Evolutionary conservation across 352 stramenopile species (phyloP), one percentile per base, ranked within the genome.

Genomic region (Phytopythium montanum): DNA sequence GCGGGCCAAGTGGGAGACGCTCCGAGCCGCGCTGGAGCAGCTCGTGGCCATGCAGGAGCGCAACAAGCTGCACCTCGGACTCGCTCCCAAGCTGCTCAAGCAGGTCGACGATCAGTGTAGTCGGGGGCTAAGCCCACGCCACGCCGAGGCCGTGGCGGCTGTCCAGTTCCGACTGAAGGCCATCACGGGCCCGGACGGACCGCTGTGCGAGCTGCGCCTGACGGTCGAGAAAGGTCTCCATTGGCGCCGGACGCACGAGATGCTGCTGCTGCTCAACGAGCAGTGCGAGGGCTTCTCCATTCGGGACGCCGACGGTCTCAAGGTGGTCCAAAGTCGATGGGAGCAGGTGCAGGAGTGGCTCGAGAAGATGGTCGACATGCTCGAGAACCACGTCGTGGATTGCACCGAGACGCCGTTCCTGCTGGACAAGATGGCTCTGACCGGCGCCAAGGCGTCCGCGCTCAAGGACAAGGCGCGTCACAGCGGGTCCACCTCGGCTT

Each of bases 101-200:
- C 63, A 72, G 21, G 77, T 92, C 2, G 61, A 70, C 3, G 56
- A 76, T 25, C 66, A 65, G 28, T 92, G 82, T 66, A 84, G 66
- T 48, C 79, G 81, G 51, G 82, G 82, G 1, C 65, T 92, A 3
- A 80, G 68, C 42, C 63, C 59, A 42, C 69, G 70, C 5, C 69
- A 92, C 51, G 75, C 79, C 1, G 79, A 90, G 9, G 79, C 72
- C 2, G 79, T 92, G 0, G 73, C 79, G 0, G 81, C 75, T 10
- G 74, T 90, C 12, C 82, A 92, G 50, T 90, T 88, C 49, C 79
- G 82, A 5, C 88, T 78, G 79, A 89, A 87, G 70, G 79, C 79
- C 19, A 87, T 92, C 54, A 90, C 74, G 2, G 72, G 82, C 36
- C 64, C 50, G 8, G 75, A 85, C 31, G 82, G 82, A 0, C 78